These are phyloP conservation scores for Eutrema salsugineum DNA, from an alignment of 441 rosid genomes.

Conservation along the genomic window DNA sequence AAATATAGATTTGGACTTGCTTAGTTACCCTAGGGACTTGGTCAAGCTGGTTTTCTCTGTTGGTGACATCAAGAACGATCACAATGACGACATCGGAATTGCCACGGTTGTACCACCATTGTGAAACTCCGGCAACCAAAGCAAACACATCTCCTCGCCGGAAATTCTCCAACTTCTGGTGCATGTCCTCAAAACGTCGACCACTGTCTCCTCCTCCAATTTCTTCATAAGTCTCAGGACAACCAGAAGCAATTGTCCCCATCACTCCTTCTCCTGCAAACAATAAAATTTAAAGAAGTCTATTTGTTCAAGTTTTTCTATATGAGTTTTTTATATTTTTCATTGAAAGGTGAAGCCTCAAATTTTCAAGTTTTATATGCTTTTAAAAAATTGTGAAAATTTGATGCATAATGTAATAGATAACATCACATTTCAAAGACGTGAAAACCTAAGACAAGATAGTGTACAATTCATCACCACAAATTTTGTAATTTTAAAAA, in stretches of 20 bases:
- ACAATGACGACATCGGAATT: conserved; percentile 43
- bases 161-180: conserved; percentile 52
- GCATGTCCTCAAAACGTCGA: conserved; percentile 31
- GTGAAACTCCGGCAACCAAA: conserved; percentile 55
- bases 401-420: not conserved
- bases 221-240: conserved; percentile 67
- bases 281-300: not conserved
- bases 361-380: no score
- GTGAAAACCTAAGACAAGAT: not conserved
- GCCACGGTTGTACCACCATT: conserved; percentile 72
- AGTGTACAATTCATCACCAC: not conserved
- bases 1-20: not conserved
- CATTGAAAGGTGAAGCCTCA: no score
- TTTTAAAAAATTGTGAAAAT: no score
- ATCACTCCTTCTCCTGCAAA: conserved; percentile 48
- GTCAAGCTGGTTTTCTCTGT: conserved; percentile 68
- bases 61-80: conserved; percentile 43
- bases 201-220: conserved; percentile 8
- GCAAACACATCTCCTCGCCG: conserved; percentile 60
- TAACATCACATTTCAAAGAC: not conserved
- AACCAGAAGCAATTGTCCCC: conserved; percentile 51
- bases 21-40: conserved; percentile 46
- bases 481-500: not conserved
- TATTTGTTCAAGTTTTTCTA: not conserved
- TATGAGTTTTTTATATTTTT: not conserved